Evolutionary conservation across 2,329 filamentous ascomycete species (phyloP).

Genomic region (Exophiala mesophila): DNA sequence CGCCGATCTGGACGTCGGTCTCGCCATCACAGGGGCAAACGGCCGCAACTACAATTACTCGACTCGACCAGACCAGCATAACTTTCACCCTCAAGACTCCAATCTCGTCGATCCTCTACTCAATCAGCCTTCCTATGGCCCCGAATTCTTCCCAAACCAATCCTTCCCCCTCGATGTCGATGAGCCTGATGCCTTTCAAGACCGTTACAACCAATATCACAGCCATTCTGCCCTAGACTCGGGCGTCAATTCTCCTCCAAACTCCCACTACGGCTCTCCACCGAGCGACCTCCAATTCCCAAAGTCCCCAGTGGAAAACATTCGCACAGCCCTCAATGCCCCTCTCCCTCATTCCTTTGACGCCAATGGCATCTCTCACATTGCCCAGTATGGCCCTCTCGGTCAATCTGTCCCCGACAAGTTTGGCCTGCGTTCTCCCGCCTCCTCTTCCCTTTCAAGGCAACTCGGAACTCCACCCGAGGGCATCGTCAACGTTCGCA

Average conservation of each 20-base stretch:
- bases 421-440: conserved; percentile 83
- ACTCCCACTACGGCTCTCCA: conserved; percentile 74
- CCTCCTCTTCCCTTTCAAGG: conserved; percentile 44
- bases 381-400: conserved; percentile 82
- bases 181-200: conserved; percentile 36
- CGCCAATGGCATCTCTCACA: conserved; percentile 89
- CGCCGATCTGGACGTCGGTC: conserved; percentile 47
- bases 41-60: conserved; percentile 18
- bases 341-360: conserved; percentile 93
- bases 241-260: conserved; percentile 54
- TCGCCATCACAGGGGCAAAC: conserved; percentile 39
- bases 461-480: conserved; percentile 61
- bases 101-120: conserved; percentile 69
- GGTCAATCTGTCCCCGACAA: conserved; percentile 89
- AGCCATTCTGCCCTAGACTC: conserved; percentile 54
- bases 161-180: conserved; percentile 40
- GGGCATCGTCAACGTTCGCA: conserved; percentile 55
- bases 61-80: conserved; percentile 61
- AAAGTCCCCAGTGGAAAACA: conserved; percentile 65
- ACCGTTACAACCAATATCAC: conserved; percentile 38
- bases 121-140: conserved; percentile 49
- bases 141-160: conserved; percentile 34
- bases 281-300: conserved; percentile 72
- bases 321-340: conserved; percentile 82
- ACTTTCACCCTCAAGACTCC: conserved; percentile 61